phyloP scores from a whole-genome alignment of 73 alveolate genomes.

The Paramecium primaurelia region DNA sequence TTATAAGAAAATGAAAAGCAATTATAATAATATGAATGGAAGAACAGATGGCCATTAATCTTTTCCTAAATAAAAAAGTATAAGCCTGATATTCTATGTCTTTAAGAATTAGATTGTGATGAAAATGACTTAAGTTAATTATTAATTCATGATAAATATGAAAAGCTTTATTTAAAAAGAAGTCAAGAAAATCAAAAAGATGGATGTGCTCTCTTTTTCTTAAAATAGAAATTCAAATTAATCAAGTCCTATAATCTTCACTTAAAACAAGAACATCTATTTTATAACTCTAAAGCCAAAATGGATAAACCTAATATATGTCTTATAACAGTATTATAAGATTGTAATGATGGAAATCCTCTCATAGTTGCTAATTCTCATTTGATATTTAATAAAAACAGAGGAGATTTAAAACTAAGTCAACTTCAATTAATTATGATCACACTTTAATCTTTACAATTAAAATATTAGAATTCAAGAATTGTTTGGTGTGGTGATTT shows the following conservation, averaged over 20 bases:
- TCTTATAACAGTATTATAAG: background rate
- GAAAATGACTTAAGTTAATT: background rate
- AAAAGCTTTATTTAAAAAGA: background rate
- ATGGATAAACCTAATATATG: slow-evolving; percentile 34
- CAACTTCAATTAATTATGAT: background rate
- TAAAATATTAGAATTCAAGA: background rate
- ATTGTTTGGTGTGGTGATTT: slow-evolving; percentile 57
- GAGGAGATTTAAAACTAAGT: slow-evolving; percentile 16
- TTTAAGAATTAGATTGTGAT: slow-evolving; percentile 1
- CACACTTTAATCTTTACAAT: background rate
- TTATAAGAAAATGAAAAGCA: background rate
- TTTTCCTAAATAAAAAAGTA: background rate
- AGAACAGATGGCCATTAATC: background rate
- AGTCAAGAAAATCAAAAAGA: background rate
- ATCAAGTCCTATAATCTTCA: background rate
- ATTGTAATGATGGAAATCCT: background rate
- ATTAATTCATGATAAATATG: background rate
- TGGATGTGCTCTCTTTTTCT: slow-evolving; percentile 37
- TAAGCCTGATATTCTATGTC: slow-evolving; percentile 15
- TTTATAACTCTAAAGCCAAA: background rate
- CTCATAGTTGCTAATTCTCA: slow-evolving; percentile 7
- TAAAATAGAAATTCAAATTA: background rate
- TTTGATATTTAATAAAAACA: background rate
- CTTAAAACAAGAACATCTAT: background rate
- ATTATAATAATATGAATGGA: background rate